Percentiles rank a stretch among this genome's conserved stretches.
phyloP scores from a whole-genome alignment of 148 eudicot species.

The Vaccinium vitisidaea region DNA sequence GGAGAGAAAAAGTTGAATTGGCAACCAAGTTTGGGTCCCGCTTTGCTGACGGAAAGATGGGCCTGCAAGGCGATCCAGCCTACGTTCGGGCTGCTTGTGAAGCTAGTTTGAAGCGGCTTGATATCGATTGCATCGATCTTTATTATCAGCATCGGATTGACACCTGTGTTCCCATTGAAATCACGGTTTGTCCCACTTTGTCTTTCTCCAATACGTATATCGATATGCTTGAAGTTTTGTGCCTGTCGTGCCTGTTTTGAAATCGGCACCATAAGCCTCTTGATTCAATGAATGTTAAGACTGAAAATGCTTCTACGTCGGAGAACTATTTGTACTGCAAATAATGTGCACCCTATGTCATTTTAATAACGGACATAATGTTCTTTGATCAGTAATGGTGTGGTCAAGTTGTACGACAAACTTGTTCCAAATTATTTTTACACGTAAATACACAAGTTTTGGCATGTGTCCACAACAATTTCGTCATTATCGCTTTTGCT shows the following conservation, averaged over 20 bases:
- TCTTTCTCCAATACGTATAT: background rate
- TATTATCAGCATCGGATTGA: slow-evolving; percentile 7
- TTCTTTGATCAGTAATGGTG: background rate
- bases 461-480: too few species aligned
- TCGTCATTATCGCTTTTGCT: background rate
- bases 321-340: background rate
- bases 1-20: background rate
- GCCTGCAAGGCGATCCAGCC: slow-evolving; percentile 13
- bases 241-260: background rate
- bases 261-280: background rate
- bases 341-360: background rate
- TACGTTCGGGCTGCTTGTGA: slow-evolving; percentile 18
- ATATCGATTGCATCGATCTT: slow-evolving; percentile 6
- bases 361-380: background rate
- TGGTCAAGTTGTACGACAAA: background rate
- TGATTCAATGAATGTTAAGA: background rate
- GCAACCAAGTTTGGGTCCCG: slow-evolving; percentile 12
- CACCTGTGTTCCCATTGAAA: background rate
- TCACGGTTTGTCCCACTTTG: background rate
- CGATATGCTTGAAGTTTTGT: background rate
- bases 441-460: background rate
- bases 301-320: background rate
- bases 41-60: background rate
- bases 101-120: slow-evolving; percentile 18
- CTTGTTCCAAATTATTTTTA: too few species aligned